Evolutionary conservation across 225 moss, liverwort and hornwort genomes (phyloP).

Genomic region (Pleurozium schreberi): DNA sequence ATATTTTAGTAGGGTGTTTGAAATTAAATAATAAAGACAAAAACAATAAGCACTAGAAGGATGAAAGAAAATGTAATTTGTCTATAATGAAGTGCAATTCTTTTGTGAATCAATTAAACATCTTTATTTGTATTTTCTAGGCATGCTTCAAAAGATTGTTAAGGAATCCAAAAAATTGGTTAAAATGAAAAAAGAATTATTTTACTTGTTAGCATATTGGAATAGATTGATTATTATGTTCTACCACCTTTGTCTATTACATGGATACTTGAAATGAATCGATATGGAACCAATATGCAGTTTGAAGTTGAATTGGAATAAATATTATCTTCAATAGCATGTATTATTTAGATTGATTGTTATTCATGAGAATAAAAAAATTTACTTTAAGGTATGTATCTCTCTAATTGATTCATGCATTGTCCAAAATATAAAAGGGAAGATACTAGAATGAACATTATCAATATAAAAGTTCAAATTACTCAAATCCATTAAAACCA

Average conservation of each 20-base stretch:
- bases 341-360: too few relatives aligned
- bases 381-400: accelerated
- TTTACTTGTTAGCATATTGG: not conserved
- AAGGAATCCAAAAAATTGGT: not conserved
- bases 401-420: accelerated
- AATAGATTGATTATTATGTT: too few relatives aligned
- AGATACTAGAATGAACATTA: not conserved
- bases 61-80: not conserved
- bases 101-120: not conserved
- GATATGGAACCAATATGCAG: not conserved
- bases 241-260: too few relatives aligned
- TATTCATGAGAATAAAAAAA: too few relatives aligned
- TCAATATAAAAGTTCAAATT: not conserved
- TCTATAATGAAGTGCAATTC: not conserved
- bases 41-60: too few relatives aligned
- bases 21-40: not conserved
- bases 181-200: too few relatives aligned
- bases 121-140: not conserved
- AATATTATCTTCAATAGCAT: not conserved
- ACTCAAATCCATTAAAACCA: not conserved
- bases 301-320: not conserved
- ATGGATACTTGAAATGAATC: not conserved
- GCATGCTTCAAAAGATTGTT: not conserved
- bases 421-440: accelerated
- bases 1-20: not conserved